Evolutionary conservation across 2,329 filamentous ascomycete genomes (phyloP).

Genomic region (Pseudocercospora musae): DNA sequence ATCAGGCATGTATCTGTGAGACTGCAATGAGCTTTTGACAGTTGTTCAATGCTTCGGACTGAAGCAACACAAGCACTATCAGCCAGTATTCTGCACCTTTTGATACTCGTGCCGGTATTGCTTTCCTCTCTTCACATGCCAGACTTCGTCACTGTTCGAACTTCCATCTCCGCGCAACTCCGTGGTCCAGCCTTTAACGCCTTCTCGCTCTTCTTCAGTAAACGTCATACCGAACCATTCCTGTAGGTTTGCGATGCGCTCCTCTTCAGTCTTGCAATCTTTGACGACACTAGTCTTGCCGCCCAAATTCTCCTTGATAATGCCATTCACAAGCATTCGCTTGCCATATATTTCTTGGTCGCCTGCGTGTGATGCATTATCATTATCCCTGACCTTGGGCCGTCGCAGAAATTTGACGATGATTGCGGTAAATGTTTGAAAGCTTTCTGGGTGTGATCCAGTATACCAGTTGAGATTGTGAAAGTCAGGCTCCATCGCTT

Average conservation of each 20-base stretch:
- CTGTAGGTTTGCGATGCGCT: constrained; percentile 42
- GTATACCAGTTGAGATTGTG: constrained; percentile 58
- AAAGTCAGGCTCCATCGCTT: constrained; percentile 61
- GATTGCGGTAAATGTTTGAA: constrained; percentile 54
- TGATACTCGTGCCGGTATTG: neutral
- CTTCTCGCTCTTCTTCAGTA: constrained; percentile 36
- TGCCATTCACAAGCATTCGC: constrained; percentile 42
- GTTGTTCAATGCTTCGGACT: neutral
- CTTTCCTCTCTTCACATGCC: constrained; percentile 11
- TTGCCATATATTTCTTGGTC: constrained; percentile 37
- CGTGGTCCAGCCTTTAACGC: constrained; percentile 35
- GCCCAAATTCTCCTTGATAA: constrained; percentile 45
- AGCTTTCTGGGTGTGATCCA: constrained; percentile 45
- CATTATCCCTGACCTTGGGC: neutral
- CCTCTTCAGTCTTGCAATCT: constrained; percentile 41
- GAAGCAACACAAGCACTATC: neutral
- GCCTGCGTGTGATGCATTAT: neutral
- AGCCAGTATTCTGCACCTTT: neutral
- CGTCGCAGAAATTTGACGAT: constrained; percentile 48
- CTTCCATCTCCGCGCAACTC: constrained; percentile 3
- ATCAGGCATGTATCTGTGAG: no score
- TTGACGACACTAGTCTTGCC: constrained; percentile 44
- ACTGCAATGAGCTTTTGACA: neutral
- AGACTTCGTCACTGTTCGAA: neutral
- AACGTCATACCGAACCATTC: constrained; percentile 46